phyloP scores from a whole-genome alignment of 2,329 filamentous ascomycete species.

The Talaromyces sp. region DNA sequence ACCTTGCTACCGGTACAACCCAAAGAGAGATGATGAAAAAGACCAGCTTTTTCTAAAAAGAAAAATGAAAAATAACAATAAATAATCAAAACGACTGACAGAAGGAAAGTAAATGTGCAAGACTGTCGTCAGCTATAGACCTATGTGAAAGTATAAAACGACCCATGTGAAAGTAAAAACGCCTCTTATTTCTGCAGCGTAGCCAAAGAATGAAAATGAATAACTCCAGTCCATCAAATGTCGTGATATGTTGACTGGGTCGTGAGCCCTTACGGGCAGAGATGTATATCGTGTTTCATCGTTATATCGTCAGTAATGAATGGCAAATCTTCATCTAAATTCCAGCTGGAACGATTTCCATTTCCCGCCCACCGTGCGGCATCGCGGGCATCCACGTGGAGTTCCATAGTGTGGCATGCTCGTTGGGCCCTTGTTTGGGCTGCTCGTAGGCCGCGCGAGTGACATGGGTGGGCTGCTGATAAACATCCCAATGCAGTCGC shows the following conservation, averaged over 20 bases:
- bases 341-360: slow-evolving; percentile 46
- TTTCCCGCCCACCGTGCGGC: slow-evolving; percentile 39
- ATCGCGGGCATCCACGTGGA: slow-evolving; percentile 40
- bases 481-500: slow-evolving; percentile 63
- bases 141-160: too few species aligned
- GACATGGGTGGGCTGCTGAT: slow-evolving; percentile 36
- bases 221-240: neutral
- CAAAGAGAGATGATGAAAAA: neutral
- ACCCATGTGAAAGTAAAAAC: neutral
- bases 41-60: slow-evolving; percentile 1
- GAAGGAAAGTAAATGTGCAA: neutral
- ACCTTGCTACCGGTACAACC: slow-evolving; percentile 8
- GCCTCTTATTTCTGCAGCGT: neutral
- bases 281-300: neutral
- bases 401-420: slow-evolving; percentile 26
- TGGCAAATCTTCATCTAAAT: slow-evolving; percentile 17
- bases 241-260: neutral
- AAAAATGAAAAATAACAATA: neutral
- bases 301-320: neutral
- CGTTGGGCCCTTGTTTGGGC: slow-evolving; percentile 28
- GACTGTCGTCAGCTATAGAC: neutral
- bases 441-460: slow-evolving; percentile 30
- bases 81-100: neutral
- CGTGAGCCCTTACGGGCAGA: neutral
- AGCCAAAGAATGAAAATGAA: neutral